These are phyloP conservation scores for Clarireedia paspali DNA, from an alignment of 2,329 filamentous ascomycete species.

Conservation along the genomic window DNA sequence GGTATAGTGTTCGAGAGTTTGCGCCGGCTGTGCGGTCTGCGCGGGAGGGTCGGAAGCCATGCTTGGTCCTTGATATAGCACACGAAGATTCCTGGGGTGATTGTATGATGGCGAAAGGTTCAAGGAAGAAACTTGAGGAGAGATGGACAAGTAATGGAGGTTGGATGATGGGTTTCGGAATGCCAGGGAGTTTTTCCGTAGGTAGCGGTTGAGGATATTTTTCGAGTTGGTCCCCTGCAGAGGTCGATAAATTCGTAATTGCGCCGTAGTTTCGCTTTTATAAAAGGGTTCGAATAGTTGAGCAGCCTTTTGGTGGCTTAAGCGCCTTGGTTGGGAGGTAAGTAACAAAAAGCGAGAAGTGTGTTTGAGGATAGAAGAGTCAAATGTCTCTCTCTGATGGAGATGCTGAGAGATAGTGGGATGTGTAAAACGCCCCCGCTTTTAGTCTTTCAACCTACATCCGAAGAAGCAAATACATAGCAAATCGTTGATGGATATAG, in stretches of 20 bases:
- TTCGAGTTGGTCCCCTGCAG: background rate
- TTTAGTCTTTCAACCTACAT: background rate
- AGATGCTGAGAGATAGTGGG: background rate
- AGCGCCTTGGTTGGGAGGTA: background rate
- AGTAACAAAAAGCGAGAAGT: background rate
- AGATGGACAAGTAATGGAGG: background rate
- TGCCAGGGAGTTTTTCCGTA: background rate
- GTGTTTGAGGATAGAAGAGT: background rate
- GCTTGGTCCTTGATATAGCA: background rate
- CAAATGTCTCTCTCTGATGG: background rate
- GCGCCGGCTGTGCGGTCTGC: constrained; percentile 13
- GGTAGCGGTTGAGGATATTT: constrained; percentile 1
- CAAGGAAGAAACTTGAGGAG: background rate
- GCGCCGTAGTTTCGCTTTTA: background rate
- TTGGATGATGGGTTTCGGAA: constrained; percentile 8
- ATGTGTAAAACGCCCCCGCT: background rate
- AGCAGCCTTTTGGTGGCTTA: background rate
- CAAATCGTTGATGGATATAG: too few species aligned
- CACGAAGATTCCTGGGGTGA: background rate
- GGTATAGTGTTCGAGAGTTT: constrained; percentile 35
- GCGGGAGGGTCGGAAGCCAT: constrained; percentile 15
- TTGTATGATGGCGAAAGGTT: background rate
- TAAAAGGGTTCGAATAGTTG: too few species aligned
- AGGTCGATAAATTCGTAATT: background rate
- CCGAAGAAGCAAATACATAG: too few species aligned